Base-by-base conservation (phyloP, 306 rosid genomes). In the Lithocarpus polystachyus region DNA sequence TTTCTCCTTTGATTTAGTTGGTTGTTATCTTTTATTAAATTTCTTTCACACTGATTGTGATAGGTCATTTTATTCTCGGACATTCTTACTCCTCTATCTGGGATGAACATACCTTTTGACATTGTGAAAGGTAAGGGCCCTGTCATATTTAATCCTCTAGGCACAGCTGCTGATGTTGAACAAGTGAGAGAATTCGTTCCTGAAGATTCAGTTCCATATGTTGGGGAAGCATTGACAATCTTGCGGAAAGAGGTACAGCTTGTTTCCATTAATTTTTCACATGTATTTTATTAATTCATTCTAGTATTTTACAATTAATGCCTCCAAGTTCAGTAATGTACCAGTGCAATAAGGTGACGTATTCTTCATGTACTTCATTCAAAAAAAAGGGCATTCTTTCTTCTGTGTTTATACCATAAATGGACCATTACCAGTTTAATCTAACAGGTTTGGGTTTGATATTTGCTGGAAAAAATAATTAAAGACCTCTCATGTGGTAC, bases 81-180 rank as follows among this genome's bases (percentile, higher is more conserved):
- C 82, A 95, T 95, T 88, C 92, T 95, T 67, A 95, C 99, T 61
- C 99, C 99, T 13, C 97, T 95, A 35, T 89, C 99, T 14, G 99
- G 99, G 72, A 95, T 95, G 99, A 95, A 95, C 73, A 91, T 95
- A 75, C 98, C 99, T 29, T 95, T 95, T 62, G 99, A 95, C 87
- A 95, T 95, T 74, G 98, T 95, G 75, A 95, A 95, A 85, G 99
- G 99, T 15, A 91, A 88, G 85, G 99, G 99, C 80, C 99, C 99
- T 17, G 83, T 95, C 71, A 95, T 95, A 65, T 90, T 89, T 72
- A 84, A 90, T 81, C 96, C 98, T 61, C 74, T 95, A 80, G 56
- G 77, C 43, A 77, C 91, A 29, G 88, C 88, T 61, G 86, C 86
- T 60, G 94, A 93, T 82, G 97, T 93, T 35, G 85, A 87, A 74